Conservation (phyloP, 176 grass and related monocot species). For the Bonia amplexicaulis region DNA sequence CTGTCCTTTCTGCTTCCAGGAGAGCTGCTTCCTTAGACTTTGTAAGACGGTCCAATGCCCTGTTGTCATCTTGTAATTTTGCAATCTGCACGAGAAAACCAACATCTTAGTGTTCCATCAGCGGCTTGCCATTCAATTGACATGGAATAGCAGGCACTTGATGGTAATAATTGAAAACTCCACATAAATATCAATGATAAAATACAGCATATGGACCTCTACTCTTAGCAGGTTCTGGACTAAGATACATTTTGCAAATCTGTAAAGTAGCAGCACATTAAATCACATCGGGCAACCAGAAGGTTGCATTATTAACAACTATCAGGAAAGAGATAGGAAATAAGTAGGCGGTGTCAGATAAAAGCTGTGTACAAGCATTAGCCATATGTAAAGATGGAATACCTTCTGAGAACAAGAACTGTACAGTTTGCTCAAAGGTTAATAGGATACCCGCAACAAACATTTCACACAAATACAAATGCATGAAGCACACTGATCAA, state of each 20-base stretch:
- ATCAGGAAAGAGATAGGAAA: not conserved
- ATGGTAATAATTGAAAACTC: not conserved
- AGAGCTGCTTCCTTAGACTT: slow-evolving; percentile 84
- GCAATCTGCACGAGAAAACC: slow-evolving; percentile 50
- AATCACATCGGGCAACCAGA: not conserved
- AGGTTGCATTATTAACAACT: not conserved
- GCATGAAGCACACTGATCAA: not conserved
- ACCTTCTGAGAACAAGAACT: not conserved
- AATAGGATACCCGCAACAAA: not conserved
- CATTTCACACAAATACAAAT: not conserved
- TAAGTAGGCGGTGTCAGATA: not conserved
- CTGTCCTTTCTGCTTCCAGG: slow-evolving; percentile 86
- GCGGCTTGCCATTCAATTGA: not conserved
- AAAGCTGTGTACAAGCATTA: not conserved
- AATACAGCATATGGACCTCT: not conserved
- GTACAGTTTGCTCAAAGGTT: not conserved
- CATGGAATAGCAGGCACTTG: not conserved
- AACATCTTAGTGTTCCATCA: not conserved
- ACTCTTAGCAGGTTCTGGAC: not conserved
- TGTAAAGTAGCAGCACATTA: not conserved
- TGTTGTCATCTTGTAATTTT: slow-evolving; percentile 81
- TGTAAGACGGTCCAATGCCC: slow-evolving; percentile 68
- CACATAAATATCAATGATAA: not conserved
- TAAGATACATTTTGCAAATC: not conserved
- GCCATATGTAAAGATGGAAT: not conserved